These are phyloP conservation scores for Penicillium fuscoglaucum DNA, from an alignment of 2,329 filamentous ascomycete species.

Conservation along the genomic window DNA sequence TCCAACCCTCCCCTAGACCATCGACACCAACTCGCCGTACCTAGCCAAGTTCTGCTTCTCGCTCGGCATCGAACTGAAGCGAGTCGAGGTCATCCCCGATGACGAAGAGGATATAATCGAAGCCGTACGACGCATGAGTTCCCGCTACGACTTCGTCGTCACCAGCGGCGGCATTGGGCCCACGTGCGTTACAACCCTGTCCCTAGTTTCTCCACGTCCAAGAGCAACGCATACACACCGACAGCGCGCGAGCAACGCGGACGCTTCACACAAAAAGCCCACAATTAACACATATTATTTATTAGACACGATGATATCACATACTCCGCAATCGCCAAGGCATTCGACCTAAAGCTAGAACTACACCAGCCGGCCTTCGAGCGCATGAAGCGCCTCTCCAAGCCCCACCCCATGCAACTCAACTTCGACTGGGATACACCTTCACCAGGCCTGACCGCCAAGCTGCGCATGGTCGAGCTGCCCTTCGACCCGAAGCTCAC, in stretches of 20 bases:
- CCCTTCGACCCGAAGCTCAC: conserved; percentile 70
- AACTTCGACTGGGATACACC: conserved; percentile 83
- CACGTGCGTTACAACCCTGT: conserved; percentile 61
- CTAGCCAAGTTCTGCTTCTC: conserved; percentile 67
- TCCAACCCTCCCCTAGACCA: conserved; percentile 48
- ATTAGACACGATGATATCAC: conserved; percentile 93
- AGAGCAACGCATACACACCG: not conserved
- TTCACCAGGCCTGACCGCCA: conserved; percentile 74
- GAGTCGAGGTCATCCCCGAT: conserved; percentile 90
- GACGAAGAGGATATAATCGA: conserved; percentile 89
- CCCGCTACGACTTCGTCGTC: conserved; percentile 88
- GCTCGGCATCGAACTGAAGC: conserved; percentile 69
- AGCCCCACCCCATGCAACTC: conserved; percentile 69
- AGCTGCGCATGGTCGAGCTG: conserved; percentile 85
- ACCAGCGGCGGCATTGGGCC: conserved; percentile 95
- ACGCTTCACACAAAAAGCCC: not conserved
- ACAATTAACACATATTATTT: not conserved
- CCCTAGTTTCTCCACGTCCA: not conserved
- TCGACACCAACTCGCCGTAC: conserved; percentile 66
- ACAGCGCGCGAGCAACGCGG: not conserved
- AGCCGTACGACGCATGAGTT: conserved; percentile 81
- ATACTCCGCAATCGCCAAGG: conserved; percentile 89
- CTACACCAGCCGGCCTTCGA: conserved; percentile 75
- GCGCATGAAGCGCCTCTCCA: conserved; percentile 80
- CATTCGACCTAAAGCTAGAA: conserved; percentile 73